These are phyloP conservation scores for Amanita polypyramis DNA, from an alignment of 768 basidiomycete genomes.

Conservation along the genomic window DNA sequence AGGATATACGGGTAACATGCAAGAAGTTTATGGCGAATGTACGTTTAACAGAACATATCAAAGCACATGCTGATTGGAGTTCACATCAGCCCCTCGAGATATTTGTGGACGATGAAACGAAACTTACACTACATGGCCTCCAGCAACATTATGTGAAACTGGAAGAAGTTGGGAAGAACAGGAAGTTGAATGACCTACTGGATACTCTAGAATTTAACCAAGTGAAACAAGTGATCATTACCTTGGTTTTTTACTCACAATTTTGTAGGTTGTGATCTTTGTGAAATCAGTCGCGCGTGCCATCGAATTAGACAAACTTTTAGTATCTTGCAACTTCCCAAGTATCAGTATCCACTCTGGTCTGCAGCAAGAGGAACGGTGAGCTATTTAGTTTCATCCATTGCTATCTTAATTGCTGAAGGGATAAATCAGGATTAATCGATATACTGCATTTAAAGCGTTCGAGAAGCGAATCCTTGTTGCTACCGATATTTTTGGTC, in stretches of 20 bases:
- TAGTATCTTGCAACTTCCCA: constrained; percentile 97
- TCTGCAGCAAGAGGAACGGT: constrained; percentile 94
- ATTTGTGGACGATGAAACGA: constrained; percentile 98
- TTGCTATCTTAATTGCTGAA: neutral
- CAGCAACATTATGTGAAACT: constrained; percentile 99
- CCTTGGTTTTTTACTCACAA: neutral
- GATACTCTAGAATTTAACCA: constrained; percentile 99
- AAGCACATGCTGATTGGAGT: constrained; percentile 1
- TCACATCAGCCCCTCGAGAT: constrained; percentile 84
- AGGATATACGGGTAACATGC: constrained; percentile 95
- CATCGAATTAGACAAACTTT: constrained; percentile 89
- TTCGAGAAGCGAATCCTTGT: constrained; percentile 99
- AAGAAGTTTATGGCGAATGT: constrained; percentile 99
- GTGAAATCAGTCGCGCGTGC: constrained; percentile 98
- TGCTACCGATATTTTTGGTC: constrained; percentile 98
- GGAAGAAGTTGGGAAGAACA: constrained; percentile 91
- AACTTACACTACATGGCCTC: constrained; percentile 92
- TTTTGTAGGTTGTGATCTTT: constrained; percentile 93
- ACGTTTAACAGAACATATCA: constrained; percentile 22
- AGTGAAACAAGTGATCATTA: constrained; percentile 27
- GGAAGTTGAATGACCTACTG: constrained; percentile 91
- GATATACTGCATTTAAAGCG: constrained; percentile 97
- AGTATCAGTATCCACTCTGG: constrained; percentile 96
- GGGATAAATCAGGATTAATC: constrained; percentile 55
- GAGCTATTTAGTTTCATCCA: constrained; percentile 17